Evolutionary conservation across 306 rosid species (phyloP).

Genomic region (Aeschynomene evenia): DNA sequence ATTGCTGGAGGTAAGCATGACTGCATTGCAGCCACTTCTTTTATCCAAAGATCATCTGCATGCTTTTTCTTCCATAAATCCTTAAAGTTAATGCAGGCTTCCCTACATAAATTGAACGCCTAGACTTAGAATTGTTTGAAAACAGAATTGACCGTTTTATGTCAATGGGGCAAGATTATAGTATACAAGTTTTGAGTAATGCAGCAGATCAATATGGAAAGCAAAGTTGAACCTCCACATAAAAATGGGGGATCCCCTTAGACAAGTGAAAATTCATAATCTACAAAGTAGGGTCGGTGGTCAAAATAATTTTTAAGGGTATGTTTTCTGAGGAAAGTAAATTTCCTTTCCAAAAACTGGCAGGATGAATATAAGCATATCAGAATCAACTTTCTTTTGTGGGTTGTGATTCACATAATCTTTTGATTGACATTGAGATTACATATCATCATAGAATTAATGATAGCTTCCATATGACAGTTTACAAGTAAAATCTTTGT

Average conservation of each 20-base stretch:
- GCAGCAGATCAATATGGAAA: conserved; percentile 10
- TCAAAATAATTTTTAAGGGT: conserved; percentile 19
- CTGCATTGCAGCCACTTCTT: conserved; percentile 59
- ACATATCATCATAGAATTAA: background rate
- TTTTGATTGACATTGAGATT: background rate
- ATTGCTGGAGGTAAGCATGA: conserved; percentile 42
- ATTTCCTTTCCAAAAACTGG: conserved; percentile 10
- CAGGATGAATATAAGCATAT: background rate
- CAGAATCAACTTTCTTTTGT: background rate
- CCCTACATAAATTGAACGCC: conserved; percentile 38
- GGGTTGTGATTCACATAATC: background rate
- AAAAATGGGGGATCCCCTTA: conserved; percentile 18
- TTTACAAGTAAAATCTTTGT: conserved; percentile 2
- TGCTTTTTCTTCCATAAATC: conserved; percentile 59
- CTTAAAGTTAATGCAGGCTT: conserved; percentile 51
- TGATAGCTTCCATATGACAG: background rate
- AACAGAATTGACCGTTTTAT: conserved; percentile 18
- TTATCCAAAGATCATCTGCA: conserved; percentile 52
- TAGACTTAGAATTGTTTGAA: background rate
- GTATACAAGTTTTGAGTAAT: background rate
- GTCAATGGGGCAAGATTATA: conserved; percentile 17
- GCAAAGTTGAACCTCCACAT: conserved; percentile 26
- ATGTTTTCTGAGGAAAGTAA: background rate
- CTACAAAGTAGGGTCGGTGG: conserved; percentile 33
- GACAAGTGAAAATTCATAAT: conserved; percentile 30